Conservation (phyloP, 2,329 filamentous ascomycete genomes). For the Talaromyces atroroseus region DNA sequence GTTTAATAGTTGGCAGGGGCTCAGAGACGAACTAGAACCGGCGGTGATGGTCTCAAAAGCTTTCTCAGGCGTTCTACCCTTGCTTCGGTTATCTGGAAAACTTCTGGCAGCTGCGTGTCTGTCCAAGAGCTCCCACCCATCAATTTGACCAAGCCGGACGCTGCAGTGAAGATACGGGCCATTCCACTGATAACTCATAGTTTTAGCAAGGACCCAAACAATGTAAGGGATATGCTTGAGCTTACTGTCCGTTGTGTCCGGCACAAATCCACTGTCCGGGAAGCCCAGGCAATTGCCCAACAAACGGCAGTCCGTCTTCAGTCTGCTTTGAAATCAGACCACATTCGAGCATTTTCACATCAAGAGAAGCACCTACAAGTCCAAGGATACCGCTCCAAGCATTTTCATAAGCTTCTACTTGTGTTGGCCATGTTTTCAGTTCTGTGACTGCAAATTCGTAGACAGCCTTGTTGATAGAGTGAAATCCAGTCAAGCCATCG, state of each 20-base stretch:
- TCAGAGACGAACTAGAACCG: background rate
- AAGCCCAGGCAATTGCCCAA: conserved; percentile 2
- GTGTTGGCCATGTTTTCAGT: background rate
- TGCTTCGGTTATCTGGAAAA: conserved; percentile 1
- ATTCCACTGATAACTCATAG: background rate
- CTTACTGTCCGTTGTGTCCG: conserved; percentile 3
- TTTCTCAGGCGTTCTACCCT: background rate
- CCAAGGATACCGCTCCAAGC: conserved; percentile 2
- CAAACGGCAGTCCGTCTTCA: background rate
- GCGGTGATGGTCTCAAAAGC: background rate
- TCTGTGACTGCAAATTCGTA: background rate
- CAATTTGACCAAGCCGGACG: conserved; percentile 1
- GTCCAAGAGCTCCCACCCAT: background rate
- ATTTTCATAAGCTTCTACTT: background rate
- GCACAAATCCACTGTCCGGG: conserved; percentile 4
- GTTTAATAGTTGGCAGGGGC: background rate
- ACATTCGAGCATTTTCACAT: background rate
- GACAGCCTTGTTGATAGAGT: background rate
- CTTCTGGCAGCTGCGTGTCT: background rate
- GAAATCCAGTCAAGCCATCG: background rate
- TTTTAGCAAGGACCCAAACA: background rate
- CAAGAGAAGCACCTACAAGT: background rate
- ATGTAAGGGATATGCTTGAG: background rate
- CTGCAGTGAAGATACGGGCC: conserved; percentile 5
- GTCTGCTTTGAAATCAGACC: background rate